Conservation (phyloP, 495 filamentous ascomycete species). For the Rostrohypoxylon terebratum region DNA sequence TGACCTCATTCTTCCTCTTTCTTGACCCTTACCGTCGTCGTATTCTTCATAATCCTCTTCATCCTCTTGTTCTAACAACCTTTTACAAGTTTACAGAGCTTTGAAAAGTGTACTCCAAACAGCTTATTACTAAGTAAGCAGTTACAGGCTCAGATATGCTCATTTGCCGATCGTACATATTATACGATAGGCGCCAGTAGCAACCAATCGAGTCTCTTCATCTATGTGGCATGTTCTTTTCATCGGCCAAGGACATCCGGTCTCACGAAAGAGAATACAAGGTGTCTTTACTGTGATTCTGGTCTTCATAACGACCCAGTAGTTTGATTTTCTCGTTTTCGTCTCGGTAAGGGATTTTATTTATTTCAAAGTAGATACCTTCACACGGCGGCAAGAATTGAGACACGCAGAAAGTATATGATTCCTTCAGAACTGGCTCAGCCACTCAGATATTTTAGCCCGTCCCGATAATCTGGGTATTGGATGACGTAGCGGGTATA, state of each 20-base stretch:
- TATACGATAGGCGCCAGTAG: background rate
- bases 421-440: background rate
- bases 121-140: background rate
- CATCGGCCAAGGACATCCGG: background rate
- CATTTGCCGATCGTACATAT: background rate
- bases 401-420: background rate
- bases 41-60: too few relatives aligned
- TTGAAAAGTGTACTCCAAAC: background rate
- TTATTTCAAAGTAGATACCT: background rate
- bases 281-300: background rate
- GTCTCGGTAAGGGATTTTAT: background rate
- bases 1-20: too few relatives aligned
- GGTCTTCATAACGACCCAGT: background rate
- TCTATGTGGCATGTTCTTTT: background rate
- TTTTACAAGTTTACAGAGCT: too few relatives aligned
- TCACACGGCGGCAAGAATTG: background rate
- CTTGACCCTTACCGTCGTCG: too few relatives aligned
- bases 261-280: background rate
- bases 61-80: too few relatives aligned
- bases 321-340: background rate
- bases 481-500: constrained; percentile 30
- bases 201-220: background rate
- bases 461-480: constrained; percentile 36
- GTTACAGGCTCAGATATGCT: background rate
- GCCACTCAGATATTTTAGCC: constrained; percentile 2